Percentiles rank a stretch among this genome's conserved stretches.
phyloP scores from a whole-genome alignment of 331 rosid species.

The Stylosanthes scabra region DNA sequence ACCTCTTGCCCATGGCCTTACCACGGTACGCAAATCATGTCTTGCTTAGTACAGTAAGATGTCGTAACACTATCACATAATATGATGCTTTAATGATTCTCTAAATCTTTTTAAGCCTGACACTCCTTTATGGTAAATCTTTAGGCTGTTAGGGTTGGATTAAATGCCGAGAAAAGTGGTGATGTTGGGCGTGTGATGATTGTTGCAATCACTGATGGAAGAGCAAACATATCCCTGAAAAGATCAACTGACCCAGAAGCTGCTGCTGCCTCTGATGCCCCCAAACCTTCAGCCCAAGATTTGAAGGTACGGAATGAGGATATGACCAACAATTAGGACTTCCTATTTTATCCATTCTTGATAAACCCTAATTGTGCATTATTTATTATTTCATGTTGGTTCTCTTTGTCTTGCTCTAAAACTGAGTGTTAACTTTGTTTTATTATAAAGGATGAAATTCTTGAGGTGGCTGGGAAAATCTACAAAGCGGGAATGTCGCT shows the following conservation, averaged over 20 bases:
- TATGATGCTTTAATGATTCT: slow-evolving; percentile 3
- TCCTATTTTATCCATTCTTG: background rate
- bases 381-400: slow-evolving; percentile 1
- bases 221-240: slow-evolving; percentile 96
- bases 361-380: background rate
- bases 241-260: slow-evolving; percentile 92
- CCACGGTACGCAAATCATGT: slow-evolving; percentile 66
- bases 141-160: slow-evolving; percentile 95
- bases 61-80: background rate
- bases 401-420: slow-evolving; percentile 12
- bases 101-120: slow-evolving; percentile 39
- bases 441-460: slow-evolving; percentile 84
- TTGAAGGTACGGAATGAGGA: slow-evolving; percentile 65
- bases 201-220: slow-evolving; percentile 95
- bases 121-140: slow-evolving; percentile 35
- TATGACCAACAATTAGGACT: background rate
- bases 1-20: slow-evolving; percentile 98
- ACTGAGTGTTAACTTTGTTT: slow-evolving; percentile 34
- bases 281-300: slow-evolving; percentile 85
- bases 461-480: slow-evolving; percentile 95
- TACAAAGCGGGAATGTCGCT: slow-evolving; percentile 98
- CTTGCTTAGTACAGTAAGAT: slow-evolving; percentile 27
- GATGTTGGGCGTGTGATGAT: slow-evolving; percentile 97
- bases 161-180: slow-evolving; percentile 98
- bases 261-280: slow-evolving; percentile 63